A percentile compares a stretch with the other conserved stretches of the same genome.
Conservation (phyloP, 2,329 filamentous ascomycete species). For the Coleophoma crateriformis region DNA sequence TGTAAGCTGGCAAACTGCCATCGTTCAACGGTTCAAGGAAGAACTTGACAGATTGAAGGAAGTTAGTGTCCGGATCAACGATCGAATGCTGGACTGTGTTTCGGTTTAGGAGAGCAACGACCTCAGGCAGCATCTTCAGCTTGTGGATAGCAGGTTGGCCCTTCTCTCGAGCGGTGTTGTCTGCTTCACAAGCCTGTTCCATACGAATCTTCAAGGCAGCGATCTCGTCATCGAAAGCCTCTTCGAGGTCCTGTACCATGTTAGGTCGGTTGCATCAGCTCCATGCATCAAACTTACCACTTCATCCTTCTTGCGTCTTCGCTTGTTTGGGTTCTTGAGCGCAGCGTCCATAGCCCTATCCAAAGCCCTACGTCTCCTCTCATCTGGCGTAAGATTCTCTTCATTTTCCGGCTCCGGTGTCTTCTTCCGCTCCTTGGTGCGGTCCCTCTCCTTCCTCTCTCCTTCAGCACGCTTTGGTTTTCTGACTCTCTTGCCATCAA, state of each 20-base stretch:
- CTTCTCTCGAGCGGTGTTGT: conserved; percentile 75
- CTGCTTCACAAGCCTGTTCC: conserved; percentile 82
- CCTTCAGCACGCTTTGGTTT: conserved; percentile 32
- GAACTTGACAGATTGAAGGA: conserved; percentile 91
- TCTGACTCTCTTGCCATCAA: conserved; percentile 46
- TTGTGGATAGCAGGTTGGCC: conserved; percentile 85
- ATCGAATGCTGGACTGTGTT: conserved; percentile 81
- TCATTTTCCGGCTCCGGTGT: conserved; percentile 63
- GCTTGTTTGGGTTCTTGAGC: conserved; percentile 71
- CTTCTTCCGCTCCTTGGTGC: conserved; percentile 36
- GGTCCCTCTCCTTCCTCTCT: conserved; percentile 24
- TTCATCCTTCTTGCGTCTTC: conserved; percentile 71
- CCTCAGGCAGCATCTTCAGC: conserved; percentile 87
- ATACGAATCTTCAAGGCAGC: conserved; percentile 82
- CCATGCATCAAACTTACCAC: conserved; percentile 54
- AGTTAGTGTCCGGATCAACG: conserved; percentile 90
- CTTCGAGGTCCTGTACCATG: conserved; percentile 69
- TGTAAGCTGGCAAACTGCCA: conserved; percentile 90
- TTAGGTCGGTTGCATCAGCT: conserved; percentile 10
- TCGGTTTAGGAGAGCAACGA: conserved; percentile 81
- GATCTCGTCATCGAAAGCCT: conserved; percentile 85
- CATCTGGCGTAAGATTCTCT: conserved; percentile 75
- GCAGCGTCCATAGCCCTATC: conserved; percentile 85
- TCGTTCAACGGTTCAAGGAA: conserved; percentile 95
- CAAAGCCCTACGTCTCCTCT: conserved; percentile 76